phyloP scores from a whole-genome alignment of 2,329 filamentous ascomycete genomes.

The Parascedosporium putredinis region DNA sequence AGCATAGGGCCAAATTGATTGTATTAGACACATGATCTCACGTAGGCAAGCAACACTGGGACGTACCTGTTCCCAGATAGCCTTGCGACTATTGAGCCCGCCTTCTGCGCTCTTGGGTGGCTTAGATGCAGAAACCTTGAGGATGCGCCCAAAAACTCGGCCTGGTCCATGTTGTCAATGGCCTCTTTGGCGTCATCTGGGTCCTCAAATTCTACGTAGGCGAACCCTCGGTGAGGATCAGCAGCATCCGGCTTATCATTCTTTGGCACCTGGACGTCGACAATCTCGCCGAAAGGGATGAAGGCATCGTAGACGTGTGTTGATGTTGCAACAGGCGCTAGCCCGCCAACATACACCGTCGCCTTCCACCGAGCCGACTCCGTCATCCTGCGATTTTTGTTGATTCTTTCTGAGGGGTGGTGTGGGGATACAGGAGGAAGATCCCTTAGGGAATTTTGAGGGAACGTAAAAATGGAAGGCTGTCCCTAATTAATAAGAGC shows the following conservation, averaged over 20 bases:
- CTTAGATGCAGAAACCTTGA: conserved; percentile 89
- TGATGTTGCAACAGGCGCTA: conserved; percentile 67
- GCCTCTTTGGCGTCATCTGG: conserved; percentile 81
- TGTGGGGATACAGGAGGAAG: neutral
- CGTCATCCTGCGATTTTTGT: conserved; percentile 52
- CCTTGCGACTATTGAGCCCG: conserved; percentile 83
- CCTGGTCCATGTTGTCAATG: conserved; percentile 98
- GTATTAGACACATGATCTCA: neutral
- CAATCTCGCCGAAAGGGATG: conserved; percentile 91
- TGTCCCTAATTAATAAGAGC: too few relatives aligned
- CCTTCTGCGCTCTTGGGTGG: conserved; percentile 81
- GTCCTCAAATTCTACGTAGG: conserved; percentile 90
- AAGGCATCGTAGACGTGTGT: conserved; percentile 80
- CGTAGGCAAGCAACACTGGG: neutral
- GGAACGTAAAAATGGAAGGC: too few relatives aligned
- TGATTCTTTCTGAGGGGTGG: neutral
- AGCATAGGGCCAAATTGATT: neutral
- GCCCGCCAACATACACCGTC: conserved; percentile 84
- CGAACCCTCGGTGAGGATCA: conserved; percentile 82
- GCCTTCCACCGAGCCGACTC: conserved; percentile 77
- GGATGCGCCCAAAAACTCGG: conserved; percentile 87
- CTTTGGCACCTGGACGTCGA: conserved; percentile 82
- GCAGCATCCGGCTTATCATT: conserved; percentile 69
- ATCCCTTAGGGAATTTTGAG: neutral
- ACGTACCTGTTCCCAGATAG: conserved; percentile 90